phyloP scores from a whole-genome alignment of 768 basidiomycete genomes.

The Collybiopsis luxurians region DNA sequence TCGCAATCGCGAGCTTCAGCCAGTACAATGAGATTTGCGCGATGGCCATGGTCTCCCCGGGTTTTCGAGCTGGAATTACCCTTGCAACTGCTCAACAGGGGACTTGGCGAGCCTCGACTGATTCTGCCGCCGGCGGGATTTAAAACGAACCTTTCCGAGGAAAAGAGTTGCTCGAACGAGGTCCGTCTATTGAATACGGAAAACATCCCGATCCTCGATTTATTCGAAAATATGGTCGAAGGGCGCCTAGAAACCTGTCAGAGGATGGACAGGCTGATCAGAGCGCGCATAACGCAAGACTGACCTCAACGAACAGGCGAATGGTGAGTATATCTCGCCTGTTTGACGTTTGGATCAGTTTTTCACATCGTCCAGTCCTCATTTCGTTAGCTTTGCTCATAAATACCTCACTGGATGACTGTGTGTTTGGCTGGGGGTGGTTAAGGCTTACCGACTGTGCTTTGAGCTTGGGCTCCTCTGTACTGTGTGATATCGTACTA shows the following conservation, averaged over 20 bases:
- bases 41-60: neutral
- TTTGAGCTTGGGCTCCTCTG: too few relatives aligned
- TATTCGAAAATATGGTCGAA: conserved; percentile 73
- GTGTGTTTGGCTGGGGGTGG: too few relatives aligned
- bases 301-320: conserved; percentile 7
- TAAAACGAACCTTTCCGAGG: neutral
- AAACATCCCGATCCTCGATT: conserved; percentile 54
- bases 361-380: too few relatives aligned
- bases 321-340: conserved; percentile 2
- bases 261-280: conserved; percentile 57
- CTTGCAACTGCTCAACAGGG: neutral
- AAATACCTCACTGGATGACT: too few relatives aligned
- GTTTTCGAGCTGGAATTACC: neutral
- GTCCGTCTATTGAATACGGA: too few relatives aligned
- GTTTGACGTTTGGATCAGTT: too few relatives aligned
- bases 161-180: neutral
- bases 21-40: conserved; percentile 1
- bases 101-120: conserved; percentile 22
- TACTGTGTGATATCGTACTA: too few relatives aligned
- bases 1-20: neutral
- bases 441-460: too few relatives aligned
- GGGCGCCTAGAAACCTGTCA: conserved; percentile 76
- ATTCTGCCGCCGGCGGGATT: conserved; percentile 7
- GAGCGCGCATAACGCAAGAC: conserved; percentile 35
- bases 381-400: too few relatives aligned